A percentile compares a stretch with the other conserved stretches of the same genome.
Evolutionary conservation across 148 eudicot genomes (phyloP).

Genomic region (Cornus suecica): DNA sequence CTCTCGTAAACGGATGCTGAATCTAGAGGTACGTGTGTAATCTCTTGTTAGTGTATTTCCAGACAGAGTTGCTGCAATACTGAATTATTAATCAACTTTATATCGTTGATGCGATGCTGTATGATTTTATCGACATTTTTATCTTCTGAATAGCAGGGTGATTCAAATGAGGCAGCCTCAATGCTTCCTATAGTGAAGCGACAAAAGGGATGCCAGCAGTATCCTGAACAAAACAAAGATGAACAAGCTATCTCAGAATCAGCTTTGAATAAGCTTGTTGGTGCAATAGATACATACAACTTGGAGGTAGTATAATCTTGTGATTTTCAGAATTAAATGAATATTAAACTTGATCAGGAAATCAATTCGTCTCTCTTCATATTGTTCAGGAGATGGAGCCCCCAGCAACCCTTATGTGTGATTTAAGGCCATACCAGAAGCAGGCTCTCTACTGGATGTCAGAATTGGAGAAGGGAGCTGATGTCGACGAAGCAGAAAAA

Average conservation of each 20-base stretch:
- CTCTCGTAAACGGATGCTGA: slow-evolving; percentile 38
- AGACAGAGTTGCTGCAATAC: no score
- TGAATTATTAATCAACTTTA: not conserved
- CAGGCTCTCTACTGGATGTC: slow-evolving; percentile 74
- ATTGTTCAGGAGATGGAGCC: slow-evolving; percentile 58
- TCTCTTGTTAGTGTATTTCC: not conserved
- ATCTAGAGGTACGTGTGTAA: slow-evolving; percentile 32
- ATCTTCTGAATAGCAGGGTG: slow-evolving; percentile 30
- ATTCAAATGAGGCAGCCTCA: slow-evolving; percentile 20
- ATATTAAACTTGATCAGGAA: not conserved
- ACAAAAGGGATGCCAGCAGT: slow-evolving; percentile 26
- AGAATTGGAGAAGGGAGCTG: slow-evolving; percentile 44
- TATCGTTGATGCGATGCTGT: no score
- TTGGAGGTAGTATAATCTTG: slow-evolving; percentile 39
- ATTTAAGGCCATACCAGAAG: slow-evolving; percentile 70
- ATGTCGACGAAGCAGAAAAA: slow-evolving; percentile 45
- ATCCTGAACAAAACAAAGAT: slow-evolving; percentile 29
- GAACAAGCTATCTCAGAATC: slow-evolving; percentile 58
- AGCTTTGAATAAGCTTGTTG: slow-evolving; percentile 63
- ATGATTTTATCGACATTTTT: not conserved
- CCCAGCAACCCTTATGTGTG: slow-evolving; percentile 52
- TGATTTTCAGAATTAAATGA: not conserved
- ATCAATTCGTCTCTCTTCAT: not conserved
- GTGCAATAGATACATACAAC: slow-evolving; percentile 53
- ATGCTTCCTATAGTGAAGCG: slow-evolving; percentile 32